Evolutionary conservation across 176 grass and related monocot species (phyloP).

Genomic region (Raddia guianensis): DNA sequence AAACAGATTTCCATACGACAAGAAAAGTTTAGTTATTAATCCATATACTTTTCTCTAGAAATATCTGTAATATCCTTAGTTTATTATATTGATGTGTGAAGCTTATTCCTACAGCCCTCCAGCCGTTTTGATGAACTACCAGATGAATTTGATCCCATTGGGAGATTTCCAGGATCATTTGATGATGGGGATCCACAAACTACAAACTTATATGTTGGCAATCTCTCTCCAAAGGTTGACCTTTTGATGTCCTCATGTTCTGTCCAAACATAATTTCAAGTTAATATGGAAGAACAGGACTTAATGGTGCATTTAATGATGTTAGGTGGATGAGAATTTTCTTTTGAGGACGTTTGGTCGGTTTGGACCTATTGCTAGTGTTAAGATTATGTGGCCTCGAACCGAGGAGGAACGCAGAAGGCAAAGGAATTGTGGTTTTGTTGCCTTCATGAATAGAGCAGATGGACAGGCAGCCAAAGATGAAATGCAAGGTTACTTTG

Average conservation of each 20-base stretch:
- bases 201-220: constrained; percentile 99
- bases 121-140: constrained; percentile 93
- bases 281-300: constrained; percentile 25
- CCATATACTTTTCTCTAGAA: constrained; percentile 19
- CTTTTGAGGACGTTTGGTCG: constrained; percentile 96
- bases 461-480: constrained; percentile 98
- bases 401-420: constrained; percentile 96
- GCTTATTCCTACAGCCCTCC: constrained; percentile 56
- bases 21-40: constrained; percentile 23
- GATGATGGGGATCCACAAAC: constrained; percentile 97
- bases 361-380: constrained; percentile 98
- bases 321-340: constrained; percentile 98
- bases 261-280: constrained; percentile 4
- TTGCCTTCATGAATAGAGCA: constrained; percentile 98
- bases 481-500: constrained; percentile 95
- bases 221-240: constrained; percentile 89
- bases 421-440: constrained; percentile 98
- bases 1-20: constrained; percentile 16
- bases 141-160: constrained; percentile 88
- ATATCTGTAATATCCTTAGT: constrained; percentile 28
- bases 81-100: constrained; percentile 31
- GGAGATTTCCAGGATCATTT: constrained; percentile 87
- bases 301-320: constrained; percentile 25
- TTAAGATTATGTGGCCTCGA: constrained; percentile 99
- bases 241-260: constrained; percentile 22